Evolutionary conservation across 2,329 filamentous ascomycete species (phyloP).

Genomic region (Ascochyta lentis): DNA sequence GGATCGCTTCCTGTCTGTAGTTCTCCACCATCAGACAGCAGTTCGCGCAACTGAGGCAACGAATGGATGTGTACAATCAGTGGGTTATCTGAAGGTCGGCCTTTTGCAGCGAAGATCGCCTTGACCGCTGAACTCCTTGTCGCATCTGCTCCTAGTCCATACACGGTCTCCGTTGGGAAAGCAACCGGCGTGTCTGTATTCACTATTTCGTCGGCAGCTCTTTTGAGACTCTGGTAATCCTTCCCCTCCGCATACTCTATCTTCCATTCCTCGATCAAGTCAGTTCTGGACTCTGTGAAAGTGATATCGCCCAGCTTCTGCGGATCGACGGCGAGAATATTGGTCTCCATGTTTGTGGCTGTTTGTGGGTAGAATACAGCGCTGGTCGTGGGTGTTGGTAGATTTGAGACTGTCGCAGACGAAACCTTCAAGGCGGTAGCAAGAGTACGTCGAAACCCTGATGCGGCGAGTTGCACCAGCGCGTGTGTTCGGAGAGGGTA

Average conservation of each 20-base stretch:
- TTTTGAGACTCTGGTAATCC: conserved; percentile 62
- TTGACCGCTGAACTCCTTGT: conserved; percentile 82
- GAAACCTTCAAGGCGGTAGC: conserved; percentile 35
- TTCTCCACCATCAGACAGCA: conserved; percentile 56
- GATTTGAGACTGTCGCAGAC: neutral
- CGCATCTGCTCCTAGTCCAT: conserved; percentile 94
- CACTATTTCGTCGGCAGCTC: conserved; percentile 71
- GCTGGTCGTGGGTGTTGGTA: neutral
- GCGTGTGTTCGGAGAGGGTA: conserved; percentile 22
- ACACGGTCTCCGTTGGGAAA: conserved; percentile 97
- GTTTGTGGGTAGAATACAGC: conserved; percentile 4
- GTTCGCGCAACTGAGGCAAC: conserved; percentile 71
- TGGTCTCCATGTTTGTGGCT: conserved; percentile 43
- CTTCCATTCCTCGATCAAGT: conserved; percentile 46
- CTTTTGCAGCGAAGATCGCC: conserved; percentile 93
- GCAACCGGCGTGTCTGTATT: conserved; percentile 78
- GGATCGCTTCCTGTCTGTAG: conserved; percentile 41
- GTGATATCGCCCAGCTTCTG: conserved; percentile 48
- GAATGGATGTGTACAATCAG: conserved; percentile 92
- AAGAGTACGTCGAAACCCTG: conserved; percentile 20
- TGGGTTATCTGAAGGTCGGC: conserved; percentile 90
- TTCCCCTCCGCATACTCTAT: conserved; percentile 46
- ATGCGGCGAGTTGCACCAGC: conserved; percentile 37
- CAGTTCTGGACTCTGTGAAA: conserved; percentile 36
- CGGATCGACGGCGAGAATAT: conserved; percentile 51